These are phyloP conservation scores for Apiotrichum sp. DNA, from an alignment of 1,284 basidiomycete genomes.

Conservation along the genomic window DNA sequence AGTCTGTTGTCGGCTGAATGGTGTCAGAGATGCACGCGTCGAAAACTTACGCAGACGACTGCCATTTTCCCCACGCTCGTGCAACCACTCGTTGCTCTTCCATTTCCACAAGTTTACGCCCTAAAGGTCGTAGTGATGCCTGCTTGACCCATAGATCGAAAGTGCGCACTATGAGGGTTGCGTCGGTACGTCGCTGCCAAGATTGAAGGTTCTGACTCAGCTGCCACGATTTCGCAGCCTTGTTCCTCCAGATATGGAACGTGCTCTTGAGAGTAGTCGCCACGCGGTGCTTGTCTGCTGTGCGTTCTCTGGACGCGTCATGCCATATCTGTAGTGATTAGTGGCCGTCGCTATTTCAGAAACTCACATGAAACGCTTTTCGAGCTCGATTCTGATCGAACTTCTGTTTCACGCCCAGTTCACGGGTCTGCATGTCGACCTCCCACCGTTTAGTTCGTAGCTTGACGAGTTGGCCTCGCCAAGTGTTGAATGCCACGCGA, in stretches of 20 bases:
- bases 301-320: constrained; percentile 4
- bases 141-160: constrained; percentile 20
- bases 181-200: constrained; percentile 4
- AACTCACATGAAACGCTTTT: constrained; percentile 24
- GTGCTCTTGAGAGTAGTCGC: constrained; percentile 1
- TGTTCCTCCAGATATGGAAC: constrained; percentile 6
- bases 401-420: constrained; percentile 3
- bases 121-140: constrained; percentile 9
- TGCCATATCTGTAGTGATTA: constrained; percentile 16
- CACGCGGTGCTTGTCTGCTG: constrained; percentile 14
- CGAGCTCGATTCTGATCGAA: not conserved
- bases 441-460: constrained; percentile 31
- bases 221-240: constrained; percentile 2
- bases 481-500: constrained; percentile 17
- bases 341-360: too few species aligned
- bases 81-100: constrained; percentile 8
- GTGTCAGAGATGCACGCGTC: too few species aligned
- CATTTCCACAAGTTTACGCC: constrained; percentile 3
- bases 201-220: constrained; percentile 1
- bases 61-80: constrained; percentile 25
- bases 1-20: not conserved
- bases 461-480: constrained; percentile 22
- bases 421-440: constrained; percentile 26
- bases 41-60: constrained; percentile 14
- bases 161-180: not conserved